Evolutionary conservation across 2,329 filamentous ascomycete genomes (phyloP).

Genomic region (Hypoxylon sp.): DNA sequence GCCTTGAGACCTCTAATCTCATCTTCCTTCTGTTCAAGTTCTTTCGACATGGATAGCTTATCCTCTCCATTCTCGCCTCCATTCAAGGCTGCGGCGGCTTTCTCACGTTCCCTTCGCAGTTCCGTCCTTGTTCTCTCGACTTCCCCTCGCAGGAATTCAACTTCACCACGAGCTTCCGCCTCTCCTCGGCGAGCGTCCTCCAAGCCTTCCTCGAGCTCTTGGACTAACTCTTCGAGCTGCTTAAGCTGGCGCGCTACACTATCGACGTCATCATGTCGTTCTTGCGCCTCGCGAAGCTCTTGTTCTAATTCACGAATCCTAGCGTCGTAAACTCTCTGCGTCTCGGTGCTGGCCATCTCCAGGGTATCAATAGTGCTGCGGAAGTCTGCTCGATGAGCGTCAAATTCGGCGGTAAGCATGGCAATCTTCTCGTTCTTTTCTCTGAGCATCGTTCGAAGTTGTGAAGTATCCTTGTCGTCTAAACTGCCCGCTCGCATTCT

Average conservation of each 20-base stretch:
- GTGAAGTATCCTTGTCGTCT: constrained; percentile 78
- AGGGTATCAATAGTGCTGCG: constrained; percentile 96
- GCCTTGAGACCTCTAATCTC: constrained; percentile 97
- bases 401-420: constrained; percentile 93
- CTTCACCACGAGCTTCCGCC: constrained; percentile 93
- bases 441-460: constrained; percentile 83
- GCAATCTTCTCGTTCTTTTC: constrained; percentile 98
- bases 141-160: constrained; percentile 94
- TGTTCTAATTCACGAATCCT: constrained; percentile 87
- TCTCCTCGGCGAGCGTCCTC: constrained; percentile 95
- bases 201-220: constrained; percentile 94
- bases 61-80: constrained; percentile 58
- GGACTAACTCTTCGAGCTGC: constrained; percentile 94
- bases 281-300: constrained; percentile 85
- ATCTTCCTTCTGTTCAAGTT: constrained; percentile 93
- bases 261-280: constrained; percentile 89
- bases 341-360: constrained; percentile 95
- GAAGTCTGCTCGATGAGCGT: constrained; percentile 94
- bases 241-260: constrained; percentile 91
- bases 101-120: constrained; percentile 87
- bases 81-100: constrained; percentile 73
- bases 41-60: constrained; percentile 70
- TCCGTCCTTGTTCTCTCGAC: constrained; percentile 92
- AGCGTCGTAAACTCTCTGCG: constrained; percentile 94
- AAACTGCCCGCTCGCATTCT: constrained; percentile 61